Evolutionary conservation across 352 stramenopile species (phyloP).

Genomic region (Pythium vanterpoolii): DNA sequence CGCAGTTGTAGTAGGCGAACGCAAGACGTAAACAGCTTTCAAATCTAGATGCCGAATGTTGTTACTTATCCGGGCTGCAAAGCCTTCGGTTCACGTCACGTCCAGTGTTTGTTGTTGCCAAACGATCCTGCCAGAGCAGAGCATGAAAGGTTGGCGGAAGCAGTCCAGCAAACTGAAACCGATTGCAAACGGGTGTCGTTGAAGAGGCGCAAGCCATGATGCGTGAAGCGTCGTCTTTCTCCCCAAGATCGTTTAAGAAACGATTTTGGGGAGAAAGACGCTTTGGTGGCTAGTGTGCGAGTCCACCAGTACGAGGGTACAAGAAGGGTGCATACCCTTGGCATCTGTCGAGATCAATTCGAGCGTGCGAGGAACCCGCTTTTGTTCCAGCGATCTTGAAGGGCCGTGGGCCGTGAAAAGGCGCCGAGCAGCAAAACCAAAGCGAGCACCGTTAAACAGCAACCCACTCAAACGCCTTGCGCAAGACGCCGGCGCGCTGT

Average conservation of each 20-base stretch:
- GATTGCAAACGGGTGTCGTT: neutral
- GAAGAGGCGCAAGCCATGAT: slow-evolving; percentile 16
- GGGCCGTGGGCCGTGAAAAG: slow-evolving; percentile 15
- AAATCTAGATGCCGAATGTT: slow-evolving; percentile 21
- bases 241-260: neutral
- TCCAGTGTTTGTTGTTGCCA: neutral
- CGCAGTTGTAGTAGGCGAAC: neutral
- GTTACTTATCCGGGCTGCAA: slow-evolving; percentile 10
- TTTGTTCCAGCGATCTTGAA: slow-evolving; percentile 13
- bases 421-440: neutral
- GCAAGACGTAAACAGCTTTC: neutral
- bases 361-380: neutral
- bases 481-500: slow-evolving; percentile 14
- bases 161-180: slow-evolving; percentile 5
- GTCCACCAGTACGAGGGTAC: neutral
- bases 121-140: neutral
- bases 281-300: no score
- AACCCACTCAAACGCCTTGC: neutral
- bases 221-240: neutral
- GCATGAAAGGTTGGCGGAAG: neutral
- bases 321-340: neutral
- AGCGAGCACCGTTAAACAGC: neutral
- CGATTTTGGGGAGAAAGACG: neutral
- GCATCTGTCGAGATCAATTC: neutral
- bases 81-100: neutral